Evolutionary conservation across 352 stramenopile genomes (phyloP), one percentile per base, ranked within the genome.

Genomic region (Globisporangium irregulare): DNA sequence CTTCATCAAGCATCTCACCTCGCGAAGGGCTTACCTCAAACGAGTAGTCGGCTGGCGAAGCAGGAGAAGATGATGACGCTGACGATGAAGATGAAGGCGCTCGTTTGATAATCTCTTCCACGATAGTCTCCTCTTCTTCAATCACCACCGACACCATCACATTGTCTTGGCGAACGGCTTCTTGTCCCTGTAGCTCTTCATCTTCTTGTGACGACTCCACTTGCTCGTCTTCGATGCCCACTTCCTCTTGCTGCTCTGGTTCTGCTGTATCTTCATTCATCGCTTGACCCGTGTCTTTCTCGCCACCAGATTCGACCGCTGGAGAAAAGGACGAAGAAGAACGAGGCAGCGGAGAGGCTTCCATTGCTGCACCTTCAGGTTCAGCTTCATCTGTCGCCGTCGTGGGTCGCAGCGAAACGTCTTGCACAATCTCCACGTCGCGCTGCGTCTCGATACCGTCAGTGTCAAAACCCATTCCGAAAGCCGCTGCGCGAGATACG

Each of bases 381-480:
- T 27, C 27, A 41, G 36, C 62, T 38, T 66, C 50, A n/a, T 27
- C 48, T 4, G 9, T 20, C 5, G 4, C 10, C 8, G 4, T 5
- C 18, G 62, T 8, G 5, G 12, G 25, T 10, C 24, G 14, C 48
- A 48, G 12, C 8, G 36, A 32, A 12, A 56, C 48, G 25, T 62
- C 51, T 24, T 68, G 3, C n/a, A 68, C 53, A 20, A 62, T 27
- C 20, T 68, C 62, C 48, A 56, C 50, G 24, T 60, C 38, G 18
- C 27, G 15, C 24, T 56, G 58, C 41, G 18, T 57, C 50, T 36
- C 29, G n/a, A 24, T 25, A 7, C 50, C 14, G 5, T 59, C 62
- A 27, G 1, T 34, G 18, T 56, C 24, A 18, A 41, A 20, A 0
- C 62, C 29, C 62, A 67, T 54, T 24, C 53, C 53, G 51, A 67